phyloP scores from a whole-genome alignment of 805 yeast genomes.

The Ogataea chonburiensis region DNA sequence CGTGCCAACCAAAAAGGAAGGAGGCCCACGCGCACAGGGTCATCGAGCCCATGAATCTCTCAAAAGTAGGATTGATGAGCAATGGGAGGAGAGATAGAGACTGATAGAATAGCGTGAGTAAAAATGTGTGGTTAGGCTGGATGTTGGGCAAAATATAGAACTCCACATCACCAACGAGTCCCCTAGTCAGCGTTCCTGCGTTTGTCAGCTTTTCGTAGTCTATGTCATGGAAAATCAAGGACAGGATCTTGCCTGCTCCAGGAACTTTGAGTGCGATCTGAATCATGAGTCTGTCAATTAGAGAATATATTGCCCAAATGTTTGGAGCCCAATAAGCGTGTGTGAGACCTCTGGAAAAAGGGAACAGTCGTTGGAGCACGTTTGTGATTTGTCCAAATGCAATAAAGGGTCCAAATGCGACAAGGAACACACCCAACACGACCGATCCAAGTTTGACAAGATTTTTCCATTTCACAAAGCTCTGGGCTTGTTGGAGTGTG shows the following conservation, averaged over 20 bases:
- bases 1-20: conserved; percentile 97
- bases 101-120: conserved; percentile 83
- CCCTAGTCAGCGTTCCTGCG: conserved; percentile 54
- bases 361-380: conserved; percentile 71
- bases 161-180: conserved; percentile 87
- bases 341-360: conserved; percentile 91
- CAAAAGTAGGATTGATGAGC: conserved; percentile 67
- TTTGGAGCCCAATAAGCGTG: conserved; percentile 99
- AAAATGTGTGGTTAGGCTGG: conserved; percentile 72
- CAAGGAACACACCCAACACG: conserved; percentile 57
- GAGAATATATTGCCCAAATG: conserved; percentile 92
- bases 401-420: conserved; percentile 80
- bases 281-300: conserved; percentile 68
- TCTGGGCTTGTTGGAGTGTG: conserved; percentile 18
- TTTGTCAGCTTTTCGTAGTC: conserved; percentile 21
- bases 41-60: conserved; percentile 77
- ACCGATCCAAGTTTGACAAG: conserved; percentile 59
- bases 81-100: conserved; percentile 71
- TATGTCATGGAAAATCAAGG: conserved; percentile 16
- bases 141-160: conserved; percentile 80
- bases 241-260: conserved; percentile 43
- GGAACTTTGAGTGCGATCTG: conserved; percentile 41
- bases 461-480: conserved; percentile 50
- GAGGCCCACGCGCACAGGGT: conserved; percentile 90
- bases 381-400: conserved; percentile 61